Evolutionary conservation across 192 early-diverging fungal genomes (phyloP).

Genomic region (Chytriomyces sp.): DNA sequence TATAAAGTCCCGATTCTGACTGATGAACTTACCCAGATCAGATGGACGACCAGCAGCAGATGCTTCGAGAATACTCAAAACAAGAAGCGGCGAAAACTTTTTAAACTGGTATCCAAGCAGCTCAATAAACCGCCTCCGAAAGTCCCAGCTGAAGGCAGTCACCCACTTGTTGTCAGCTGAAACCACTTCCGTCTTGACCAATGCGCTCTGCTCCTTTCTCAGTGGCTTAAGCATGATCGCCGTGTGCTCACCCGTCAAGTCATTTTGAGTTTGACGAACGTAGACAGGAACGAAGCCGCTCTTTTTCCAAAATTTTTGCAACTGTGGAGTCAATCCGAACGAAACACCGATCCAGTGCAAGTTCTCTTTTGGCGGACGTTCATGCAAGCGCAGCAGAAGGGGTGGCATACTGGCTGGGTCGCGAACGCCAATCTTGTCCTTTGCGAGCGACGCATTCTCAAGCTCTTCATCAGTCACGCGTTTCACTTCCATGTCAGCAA

Average conservation of each 20-base stretch:
- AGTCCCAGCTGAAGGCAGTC: constrained; percentile 87
- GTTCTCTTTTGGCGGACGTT: constrained; percentile 70
- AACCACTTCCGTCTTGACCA: constrained; percentile 48
- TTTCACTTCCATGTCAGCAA: constrained; percentile 45
- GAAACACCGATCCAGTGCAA: constrained; percentile 97
- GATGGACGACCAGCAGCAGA: constrained; percentile 52
- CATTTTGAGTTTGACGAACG: constrained; percentile 94
- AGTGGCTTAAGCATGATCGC: constrained; percentile 92
- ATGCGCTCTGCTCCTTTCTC: constrained; percentile 40
- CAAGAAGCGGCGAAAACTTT: constrained; percentile 78
- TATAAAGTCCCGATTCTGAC: not conserved
- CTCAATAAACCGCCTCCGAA: constrained; percentile 85
- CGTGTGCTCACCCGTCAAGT: constrained; percentile 97
- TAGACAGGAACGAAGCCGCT: constrained; percentile 91
- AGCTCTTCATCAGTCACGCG: constrained; percentile 65
- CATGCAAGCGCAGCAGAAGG: constrained; percentile 81
- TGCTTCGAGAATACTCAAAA: constrained; percentile 84
- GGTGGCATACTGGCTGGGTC: constrained; percentile 93
- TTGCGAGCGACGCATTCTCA: constrained; percentile 59
- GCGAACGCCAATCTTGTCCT: constrained; percentile 81
- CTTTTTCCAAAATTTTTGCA: constrained; percentile 98
- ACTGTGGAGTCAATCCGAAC: constrained; percentile 83
- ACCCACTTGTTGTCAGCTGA: constrained; percentile 71
- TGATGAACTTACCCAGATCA: constrained; percentile 12
- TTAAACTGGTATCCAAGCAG: constrained; percentile 89